Evolutionary conservation across 176 grass and related monocot species (phyloP).

Genomic region (Lolium rigidum): DNA sequence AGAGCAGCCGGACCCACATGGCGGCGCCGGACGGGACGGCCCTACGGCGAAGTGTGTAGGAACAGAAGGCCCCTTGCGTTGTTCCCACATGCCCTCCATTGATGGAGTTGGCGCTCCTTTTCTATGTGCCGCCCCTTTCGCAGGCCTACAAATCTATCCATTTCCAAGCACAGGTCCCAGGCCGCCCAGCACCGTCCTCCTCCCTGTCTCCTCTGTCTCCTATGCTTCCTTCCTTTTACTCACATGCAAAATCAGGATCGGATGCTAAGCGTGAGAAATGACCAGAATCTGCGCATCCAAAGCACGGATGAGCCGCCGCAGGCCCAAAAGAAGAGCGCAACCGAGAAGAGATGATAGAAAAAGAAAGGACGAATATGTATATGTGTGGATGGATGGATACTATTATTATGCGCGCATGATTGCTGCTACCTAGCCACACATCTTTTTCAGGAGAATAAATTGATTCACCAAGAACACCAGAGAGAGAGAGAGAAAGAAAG

Average conservation of each 20-base stretch:
- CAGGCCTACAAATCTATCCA: constrained; percentile 48
- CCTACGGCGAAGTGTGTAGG: not conserved
- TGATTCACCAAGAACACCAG: constrained; percentile 37
- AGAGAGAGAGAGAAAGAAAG: not conserved
- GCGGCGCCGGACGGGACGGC: not conserved
- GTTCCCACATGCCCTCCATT: constrained; percentile 44
- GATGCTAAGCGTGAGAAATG: constrained; percentile 27
- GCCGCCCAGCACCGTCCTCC: not conserved
- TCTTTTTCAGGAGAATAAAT: constrained; percentile 44
- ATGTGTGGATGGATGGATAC: not conserved
- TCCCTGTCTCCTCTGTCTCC: not conserved
- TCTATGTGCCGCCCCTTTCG: constrained; percentile 39
- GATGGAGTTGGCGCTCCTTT: constrained; percentile 28
- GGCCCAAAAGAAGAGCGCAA: constrained; percentile 21
- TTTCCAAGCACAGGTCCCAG: constrained; percentile 39
- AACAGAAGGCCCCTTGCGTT: not conserved
- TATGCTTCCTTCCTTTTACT: not conserved
- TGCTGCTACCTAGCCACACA: not conserved
- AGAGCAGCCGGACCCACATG: not conserved
- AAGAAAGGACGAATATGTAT: not conserved
- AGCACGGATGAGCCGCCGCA: too few relatives aligned
- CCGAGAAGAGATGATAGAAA: constrained; percentile 36
- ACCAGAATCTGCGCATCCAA: constrained; percentile 44
- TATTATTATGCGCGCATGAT: not conserved
- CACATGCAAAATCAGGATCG: constrained; percentile 17